These are phyloP conservation scores for Penstemon newberryi DNA, from an alignment of 257 asterid genomes.

Conservation along the genomic window DNA sequence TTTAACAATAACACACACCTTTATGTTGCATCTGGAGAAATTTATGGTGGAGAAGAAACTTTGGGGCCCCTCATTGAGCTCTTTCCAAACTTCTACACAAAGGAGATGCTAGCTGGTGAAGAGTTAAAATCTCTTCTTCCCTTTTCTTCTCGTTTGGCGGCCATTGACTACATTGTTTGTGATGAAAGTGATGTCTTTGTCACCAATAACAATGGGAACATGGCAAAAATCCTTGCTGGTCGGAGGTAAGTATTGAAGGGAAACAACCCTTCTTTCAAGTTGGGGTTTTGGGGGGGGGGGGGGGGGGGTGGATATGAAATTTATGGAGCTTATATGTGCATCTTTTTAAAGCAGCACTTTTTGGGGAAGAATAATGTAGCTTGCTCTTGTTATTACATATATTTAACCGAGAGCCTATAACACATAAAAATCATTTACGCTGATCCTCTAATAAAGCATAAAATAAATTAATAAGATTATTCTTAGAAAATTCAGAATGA, in stretches of 20 bases:
- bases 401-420: no score
- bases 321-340: no score
- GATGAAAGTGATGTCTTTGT: constrained; percentile 98
- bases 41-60: constrained; percentile 98
- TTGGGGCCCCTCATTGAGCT: constrained; percentile 88
- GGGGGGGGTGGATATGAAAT: no score
- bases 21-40: constrained; percentile 97
- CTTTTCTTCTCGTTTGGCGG: constrained; percentile 95
- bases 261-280: no score
- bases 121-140: constrained; percentile 75
- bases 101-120: constrained; percentile 85
- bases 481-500: no score
- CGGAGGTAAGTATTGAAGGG: constrained; percentile 56
- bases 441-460: no score
- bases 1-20: constrained; percentile 77
- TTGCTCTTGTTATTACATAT: no score
- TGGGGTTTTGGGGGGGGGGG: no score
- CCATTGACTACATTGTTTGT: constrained; percentile 85
- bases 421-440: no score
- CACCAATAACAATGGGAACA: constrained; percentile 96
- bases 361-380: no score
- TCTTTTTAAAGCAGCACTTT: no score
- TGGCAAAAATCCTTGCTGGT: constrained; percentile 99
- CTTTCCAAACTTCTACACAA: constrained; percentile 90
- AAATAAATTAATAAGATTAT: no score